Evolutionary conservation across 768 basidiomycete genomes (phyloP).

Genomic region (Lentinula boryana): DNA sequence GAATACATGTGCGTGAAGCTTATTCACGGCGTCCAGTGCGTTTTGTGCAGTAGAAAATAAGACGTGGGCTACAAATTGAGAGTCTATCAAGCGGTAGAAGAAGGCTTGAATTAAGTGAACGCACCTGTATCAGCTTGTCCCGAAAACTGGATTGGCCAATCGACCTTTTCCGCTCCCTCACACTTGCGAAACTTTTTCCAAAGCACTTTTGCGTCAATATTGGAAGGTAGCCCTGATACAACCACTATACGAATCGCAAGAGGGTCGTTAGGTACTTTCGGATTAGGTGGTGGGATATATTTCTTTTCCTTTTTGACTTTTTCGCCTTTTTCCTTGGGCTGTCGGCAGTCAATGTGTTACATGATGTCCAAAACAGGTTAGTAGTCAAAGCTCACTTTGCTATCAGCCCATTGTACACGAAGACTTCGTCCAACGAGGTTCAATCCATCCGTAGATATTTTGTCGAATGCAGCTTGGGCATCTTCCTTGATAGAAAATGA

Average conservation of each 20-base stretch:
- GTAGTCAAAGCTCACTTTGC: conserved; percentile 45
- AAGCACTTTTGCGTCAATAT: conserved; percentile 56
- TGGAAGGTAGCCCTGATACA: conserved; percentile 63
- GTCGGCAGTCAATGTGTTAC: conserved; percentile 22
- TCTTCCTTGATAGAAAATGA: conserved; percentile 88
- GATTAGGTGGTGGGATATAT: conserved; percentile 27
- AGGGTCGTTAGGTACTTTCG: conserved; percentile 50
- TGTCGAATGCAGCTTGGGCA: conserved; percentile 67
- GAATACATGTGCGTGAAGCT: conserved; percentile 90
- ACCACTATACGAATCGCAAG: conserved; percentile 80
- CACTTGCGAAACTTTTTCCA: conserved; percentile 89
- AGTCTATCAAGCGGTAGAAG: neutral
- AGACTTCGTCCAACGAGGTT: conserved; percentile 61
- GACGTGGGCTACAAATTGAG: conserved; percentile 49
- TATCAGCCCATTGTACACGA: conserved; percentile 75
- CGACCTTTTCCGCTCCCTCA: conserved; percentile 67
- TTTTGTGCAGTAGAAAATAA: conserved; percentile 62
- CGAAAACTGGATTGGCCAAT: conserved; percentile 54
- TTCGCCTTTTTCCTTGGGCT: conserved; percentile 39
- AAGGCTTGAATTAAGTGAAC: conserved; percentile 10
- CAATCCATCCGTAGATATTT: conserved; percentile 60
- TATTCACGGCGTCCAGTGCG: conserved; percentile 67
- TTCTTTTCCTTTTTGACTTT: conserved; percentile 35
- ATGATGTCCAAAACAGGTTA: neutral
- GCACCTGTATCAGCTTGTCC: conserved; percentile 45